Base-by-base conservation (phyloP, 768 basidiomycete species). In the Fomitopsis pulvina region DNA sequence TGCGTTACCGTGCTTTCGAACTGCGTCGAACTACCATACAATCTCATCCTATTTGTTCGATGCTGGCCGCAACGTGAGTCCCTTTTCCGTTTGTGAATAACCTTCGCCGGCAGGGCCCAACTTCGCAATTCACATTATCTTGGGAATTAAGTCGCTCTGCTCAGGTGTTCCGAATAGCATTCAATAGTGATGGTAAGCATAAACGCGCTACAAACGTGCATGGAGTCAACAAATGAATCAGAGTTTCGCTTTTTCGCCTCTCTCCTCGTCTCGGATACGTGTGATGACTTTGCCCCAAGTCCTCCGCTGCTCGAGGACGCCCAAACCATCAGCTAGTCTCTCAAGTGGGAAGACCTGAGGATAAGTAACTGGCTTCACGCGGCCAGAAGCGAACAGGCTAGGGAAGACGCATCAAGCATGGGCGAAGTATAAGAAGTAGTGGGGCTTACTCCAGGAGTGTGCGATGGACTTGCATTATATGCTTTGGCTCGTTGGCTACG, bases 211-310 rank as follows among this genome's bases (percentile, higher is more conserved):
- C n/a, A n/a, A n/a, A n/a, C n/a, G n/a, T n/a, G n/a, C 30, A 32
- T 32, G 7, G 30, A 32, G 30, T 32, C 30, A 32, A 7, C 8
- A 32, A 9, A 22, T 22, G 14, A 4, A 41, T 24, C 54, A 67
- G 37, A 83, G 64, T 60, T 73, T 83, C 3, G 78, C 68, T 46
- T 55, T 70, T 47, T 58, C 58, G 0, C 32, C 56, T 22, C 44
- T 47, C 2, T 60, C 43, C n/a, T 63, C 60, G 10, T 80, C 75
- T 46, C 71, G 75, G 42, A 98, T 64, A 44, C 71, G 74, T 7
- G 90, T 77, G 22, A 94, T 71, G 0, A 75, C 87, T 62, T 97
- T 97, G 0, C 95, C 95, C 90, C 92, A 98, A 4, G 92, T 94
- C 68, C 89, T 79, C 54, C 95, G 72, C 41, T 71, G 72, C 61